These are phyloP conservation scores for Boehmeria nivea DNA, from an alignment of 306 rosid genomes.

Conservation along the genomic window DNA sequence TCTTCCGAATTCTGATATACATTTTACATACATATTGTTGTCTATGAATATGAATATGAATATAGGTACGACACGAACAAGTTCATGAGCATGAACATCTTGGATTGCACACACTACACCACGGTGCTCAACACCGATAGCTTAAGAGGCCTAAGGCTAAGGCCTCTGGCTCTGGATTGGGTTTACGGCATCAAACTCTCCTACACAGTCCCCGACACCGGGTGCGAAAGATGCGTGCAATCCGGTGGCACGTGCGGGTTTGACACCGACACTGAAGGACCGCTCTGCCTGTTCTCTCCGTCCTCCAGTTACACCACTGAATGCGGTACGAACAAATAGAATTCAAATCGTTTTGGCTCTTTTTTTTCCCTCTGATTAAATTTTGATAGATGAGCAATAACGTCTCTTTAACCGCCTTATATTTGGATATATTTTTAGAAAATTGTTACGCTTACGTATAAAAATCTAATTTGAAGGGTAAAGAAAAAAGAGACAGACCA, in stretches of 20 bases:
- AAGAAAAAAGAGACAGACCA: too few species aligned
- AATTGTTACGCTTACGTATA: too few species aligned
- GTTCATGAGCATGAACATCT: conserved; percentile 78
- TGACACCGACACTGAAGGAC: conserved; percentile 75
- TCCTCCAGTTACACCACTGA: conserved; percentile 45
- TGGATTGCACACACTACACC: conserved; percentile 87
- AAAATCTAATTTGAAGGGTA: too few species aligned
- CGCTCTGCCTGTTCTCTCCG: conserved; percentile 69
- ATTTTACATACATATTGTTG: not conserved
- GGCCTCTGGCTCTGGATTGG: conserved; percentile 89
- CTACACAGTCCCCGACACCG: conserved; percentile 61
- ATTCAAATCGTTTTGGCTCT: not conserved
- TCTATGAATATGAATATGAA: too few species aligned
- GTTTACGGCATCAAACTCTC: conserved; percentile 75
- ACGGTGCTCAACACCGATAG: conserved; percentile 48
- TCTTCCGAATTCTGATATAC: too few species aligned
- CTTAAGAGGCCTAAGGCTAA: conserved; percentile 56
- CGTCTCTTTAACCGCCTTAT: not conserved
- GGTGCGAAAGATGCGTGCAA: conserved; percentile 52
- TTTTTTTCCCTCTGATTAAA: too few species aligned
- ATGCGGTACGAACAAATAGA: conserved; percentile 46
- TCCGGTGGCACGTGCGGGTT: conserved; percentile 88
- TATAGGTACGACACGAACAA: conserved; percentile 48
- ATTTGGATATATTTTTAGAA: too few species aligned
- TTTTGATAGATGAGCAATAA: not conserved